Evolutionary conservation across 1,139 yeast species (phyloP), one percentile per base, ranked within the genome.

Genomic region (Magnusiomyces fungicola): DNA sequence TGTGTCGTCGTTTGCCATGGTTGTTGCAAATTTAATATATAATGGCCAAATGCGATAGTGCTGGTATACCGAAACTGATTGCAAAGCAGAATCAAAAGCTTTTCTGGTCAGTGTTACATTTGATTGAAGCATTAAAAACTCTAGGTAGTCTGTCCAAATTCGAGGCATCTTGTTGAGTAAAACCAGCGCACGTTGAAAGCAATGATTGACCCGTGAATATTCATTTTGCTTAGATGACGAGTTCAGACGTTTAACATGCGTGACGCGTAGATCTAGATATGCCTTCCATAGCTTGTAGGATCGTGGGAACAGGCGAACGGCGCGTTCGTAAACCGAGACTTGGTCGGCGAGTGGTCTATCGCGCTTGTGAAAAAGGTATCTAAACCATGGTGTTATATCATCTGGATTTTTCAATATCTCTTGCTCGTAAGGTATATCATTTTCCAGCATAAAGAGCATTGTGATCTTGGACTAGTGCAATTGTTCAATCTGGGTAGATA

Each of bases 21-120:
- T 47, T 25, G 73, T 70, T 1, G 83, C 85, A 68, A 79, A 81
- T 29, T 66, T 58, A 23, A 81, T 58, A 58, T 74, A 81, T 25
- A 72, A 49, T 0, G 76, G 75, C 96, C 96, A 88, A 2, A 87
- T 67, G 23, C 67, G 57, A 6, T 64, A 64, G 61, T 85, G 95
- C 32, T 76, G 77, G 0, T 75, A 64, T 12, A 75, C 54, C 0
- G 83, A 78, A 5, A 83, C 58, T 3, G 67, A 59, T 50, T 70
- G 70, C 10, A 88, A 65, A 1, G 85, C 76, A 33, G 65, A 61
- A 61, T 83, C 77, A 57, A 84, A 79, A 3, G 70, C 68, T 10
- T 65, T 61, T 49, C 87, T 67, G 21, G 79, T 74, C 41, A 63
- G 55, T 0, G 75, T 65, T 1, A 80, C 64, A 53, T 75, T 71